A percentile compares a stretch with the other conserved stretches of the same genome.
These are phyloP conservation scores for Candida smagusa DNA, from an alignment of 1,139 yeast species.

Conservation along the genomic window DNA sequence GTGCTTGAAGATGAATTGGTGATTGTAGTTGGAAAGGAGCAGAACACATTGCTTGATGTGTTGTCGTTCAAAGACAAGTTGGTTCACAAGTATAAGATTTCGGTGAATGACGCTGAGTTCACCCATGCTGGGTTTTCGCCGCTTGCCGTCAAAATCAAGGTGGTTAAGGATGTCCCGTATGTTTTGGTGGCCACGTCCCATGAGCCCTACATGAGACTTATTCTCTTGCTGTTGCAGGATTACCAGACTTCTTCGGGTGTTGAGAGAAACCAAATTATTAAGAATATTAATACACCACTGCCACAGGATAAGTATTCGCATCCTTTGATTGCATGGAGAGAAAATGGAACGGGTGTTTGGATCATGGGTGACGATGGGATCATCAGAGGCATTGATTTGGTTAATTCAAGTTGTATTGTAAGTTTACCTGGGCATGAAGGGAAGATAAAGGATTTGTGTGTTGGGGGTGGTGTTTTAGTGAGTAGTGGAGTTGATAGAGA, in stretches of 20 bases:
- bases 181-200: constrained; percentile 69
- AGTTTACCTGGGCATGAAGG: constrained; percentile 35
- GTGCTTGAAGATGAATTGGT: constrained; percentile 27
- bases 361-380: constrained; percentile 69
- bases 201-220: constrained; percentile 68
- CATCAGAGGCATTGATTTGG: constrained; percentile 54
- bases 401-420: constrained; percentile 22
- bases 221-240: constrained; percentile 38
- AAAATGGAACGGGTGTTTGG: constrained; percentile 51
- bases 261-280: constrained; percentile 44
- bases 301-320: constrained; percentile 73
- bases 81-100: constrained; percentile 41
- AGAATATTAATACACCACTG: constrained; percentile 57
- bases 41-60: constrained; percentile 56
- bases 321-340: constrained; percentile 45
- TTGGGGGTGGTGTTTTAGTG: constrained; percentile 35
- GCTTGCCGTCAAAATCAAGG: constrained; percentile 38
- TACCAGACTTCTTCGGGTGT: constrained; percentile 12
- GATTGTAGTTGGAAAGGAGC: constrained; percentile 55
- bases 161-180: constrained; percentile 20
- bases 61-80: constrained; percentile 12
- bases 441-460: constrained; percentile 47
- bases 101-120: constrained; percentile 74
- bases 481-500: constrained; percentile 48
- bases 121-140: constrained; percentile 67